Conservation (phyloP, 1,284 basidiomycete species). For the Trichosporon faecale region DNA sequence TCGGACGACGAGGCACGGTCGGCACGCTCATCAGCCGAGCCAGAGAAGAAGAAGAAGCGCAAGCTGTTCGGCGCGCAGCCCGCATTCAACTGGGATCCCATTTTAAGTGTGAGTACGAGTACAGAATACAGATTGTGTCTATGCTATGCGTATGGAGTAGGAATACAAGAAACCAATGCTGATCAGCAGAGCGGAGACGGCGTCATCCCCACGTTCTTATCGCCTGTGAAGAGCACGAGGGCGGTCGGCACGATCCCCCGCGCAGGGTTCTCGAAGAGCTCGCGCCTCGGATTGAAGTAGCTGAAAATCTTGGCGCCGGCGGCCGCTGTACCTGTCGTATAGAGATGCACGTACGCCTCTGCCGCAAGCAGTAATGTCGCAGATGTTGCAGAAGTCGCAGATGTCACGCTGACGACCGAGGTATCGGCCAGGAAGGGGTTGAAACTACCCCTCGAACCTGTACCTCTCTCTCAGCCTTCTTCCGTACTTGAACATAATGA, state of each 20-base stretch:
- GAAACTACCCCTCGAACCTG: constrained; percentile 32
- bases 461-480: constrained; percentile 46
- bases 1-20: constrained; percentile 11
- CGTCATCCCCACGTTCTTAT: constrained; percentile 42
- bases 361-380: neutral
- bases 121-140: neutral
- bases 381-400: too few relatives aligned
- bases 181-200: constrained; percentile 45
- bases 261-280: constrained; percentile 30
- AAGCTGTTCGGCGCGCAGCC: constrained; percentile 36
- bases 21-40: neutral
- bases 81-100: constrained; percentile 45
- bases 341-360: neutral
- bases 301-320: neutral
- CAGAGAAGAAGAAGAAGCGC: constrained; percentile 47
- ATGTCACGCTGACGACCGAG: neutral
- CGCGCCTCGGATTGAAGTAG: constrained; percentile 12
- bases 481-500: constrained; percentile 52
- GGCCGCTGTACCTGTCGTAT: neutral
- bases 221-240: constrained; percentile 30
- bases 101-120: constrained; percentile 39
- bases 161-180: constrained; percentile 6
- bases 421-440: neutral
- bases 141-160: neutral
- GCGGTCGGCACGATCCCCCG: constrained; percentile 34